These are phyloP conservation scores for Psilocybe cubensis DNA, from an alignment of 768 basidiomycete genomes.

Conservation along the genomic window DNA sequence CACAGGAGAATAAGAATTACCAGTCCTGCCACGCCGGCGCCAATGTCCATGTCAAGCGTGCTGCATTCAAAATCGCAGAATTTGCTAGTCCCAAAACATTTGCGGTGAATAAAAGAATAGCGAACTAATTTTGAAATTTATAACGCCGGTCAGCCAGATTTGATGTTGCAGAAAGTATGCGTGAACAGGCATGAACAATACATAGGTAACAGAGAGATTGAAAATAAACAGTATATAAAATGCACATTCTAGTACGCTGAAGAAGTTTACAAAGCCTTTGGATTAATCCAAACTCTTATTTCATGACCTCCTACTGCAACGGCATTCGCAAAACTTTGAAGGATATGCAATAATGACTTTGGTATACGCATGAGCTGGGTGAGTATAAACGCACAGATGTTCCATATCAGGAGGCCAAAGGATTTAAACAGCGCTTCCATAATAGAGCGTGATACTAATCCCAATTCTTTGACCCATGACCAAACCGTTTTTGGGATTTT, in stretches of 20 bases:
- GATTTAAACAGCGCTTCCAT: neutral
- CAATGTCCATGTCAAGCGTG: too few relatives aligned
- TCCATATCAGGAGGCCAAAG: neutral
- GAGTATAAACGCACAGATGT: neutral
- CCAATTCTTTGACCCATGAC: neutral
- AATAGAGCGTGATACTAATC: neutral
- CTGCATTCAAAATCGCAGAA: too few relatives aligned
- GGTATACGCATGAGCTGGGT: neutral
- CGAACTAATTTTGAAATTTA: too few relatives aligned
- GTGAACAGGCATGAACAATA: too few relatives aligned
- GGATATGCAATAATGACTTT: neutral
- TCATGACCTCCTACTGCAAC: neutral
- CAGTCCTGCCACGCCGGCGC: too few relatives aligned
- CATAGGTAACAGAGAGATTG: too few relatives aligned
- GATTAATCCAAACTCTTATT: conserved; percentile 4
- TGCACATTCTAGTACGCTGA: neutral
- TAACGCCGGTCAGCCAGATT: too few relatives aligned
- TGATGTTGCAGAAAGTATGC: too few relatives aligned
- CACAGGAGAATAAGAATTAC: too few relatives aligned
- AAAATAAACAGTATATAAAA: too few relatives aligned
- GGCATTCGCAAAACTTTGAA: neutral
- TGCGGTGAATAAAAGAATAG: too few relatives aligned
- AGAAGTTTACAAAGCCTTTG: neutral
- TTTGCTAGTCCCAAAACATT: too few relatives aligned
- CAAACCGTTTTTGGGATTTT: conserved; percentile 4